phyloP scores from a whole-genome alignment of 140 eudicot species.

The Eryngium alpinum region DNA sequence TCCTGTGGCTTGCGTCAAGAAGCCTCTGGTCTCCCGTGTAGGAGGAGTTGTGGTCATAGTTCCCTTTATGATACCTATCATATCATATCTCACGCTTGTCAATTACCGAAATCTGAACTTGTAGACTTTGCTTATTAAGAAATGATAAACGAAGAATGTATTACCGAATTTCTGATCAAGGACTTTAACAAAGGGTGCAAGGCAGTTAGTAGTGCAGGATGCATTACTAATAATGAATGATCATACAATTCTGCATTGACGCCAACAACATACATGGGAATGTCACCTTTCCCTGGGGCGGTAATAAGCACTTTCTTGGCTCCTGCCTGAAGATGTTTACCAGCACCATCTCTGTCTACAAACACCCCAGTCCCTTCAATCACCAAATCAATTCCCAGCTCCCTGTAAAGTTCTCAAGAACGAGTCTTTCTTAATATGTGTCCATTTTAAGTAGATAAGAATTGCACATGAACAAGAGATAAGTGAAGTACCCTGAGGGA shows the following conservation, averaged over 20 bases:
- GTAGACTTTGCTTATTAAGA: not conserved
- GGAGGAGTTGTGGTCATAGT: conserved; percentile 14
- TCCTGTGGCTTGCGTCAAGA: too few species aligned
- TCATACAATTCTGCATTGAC: conserved; percentile 69
- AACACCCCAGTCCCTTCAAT: conserved; percentile 95
- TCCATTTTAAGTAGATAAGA: not conserved
- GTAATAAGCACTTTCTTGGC: conserved; percentile 93
- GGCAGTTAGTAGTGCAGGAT: conserved; percentile 96
- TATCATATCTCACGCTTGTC: not conserved
- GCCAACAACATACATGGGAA: conserved; percentile 87
- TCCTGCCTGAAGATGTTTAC: conserved; percentile 75
- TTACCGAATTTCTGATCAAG: conserved; percentile 87
- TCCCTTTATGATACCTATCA: conserved; percentile 3
- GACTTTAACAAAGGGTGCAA: conserved; percentile 90
- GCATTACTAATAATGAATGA: conserved; percentile 85
- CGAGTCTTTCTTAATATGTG: not conserved
- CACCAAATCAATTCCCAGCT: conserved; percentile 76
- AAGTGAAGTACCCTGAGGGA: conserved; percentile 34
- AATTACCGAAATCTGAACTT: not conserved
- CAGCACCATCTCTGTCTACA: conserved; percentile 93
- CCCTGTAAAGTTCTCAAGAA: conserved; percentile 34
- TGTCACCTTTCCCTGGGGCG: conserved; percentile 93
- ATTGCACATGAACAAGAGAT: not conserved
- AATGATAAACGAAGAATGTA: not conserved
- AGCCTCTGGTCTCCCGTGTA: conserved; percentile 11